Evolutionary conservation across 2,329 filamentous ascomycete genomes (phyloP), one percentile per base, ranked within the genome.

Genomic region (Xylaria multiplex): DNA sequence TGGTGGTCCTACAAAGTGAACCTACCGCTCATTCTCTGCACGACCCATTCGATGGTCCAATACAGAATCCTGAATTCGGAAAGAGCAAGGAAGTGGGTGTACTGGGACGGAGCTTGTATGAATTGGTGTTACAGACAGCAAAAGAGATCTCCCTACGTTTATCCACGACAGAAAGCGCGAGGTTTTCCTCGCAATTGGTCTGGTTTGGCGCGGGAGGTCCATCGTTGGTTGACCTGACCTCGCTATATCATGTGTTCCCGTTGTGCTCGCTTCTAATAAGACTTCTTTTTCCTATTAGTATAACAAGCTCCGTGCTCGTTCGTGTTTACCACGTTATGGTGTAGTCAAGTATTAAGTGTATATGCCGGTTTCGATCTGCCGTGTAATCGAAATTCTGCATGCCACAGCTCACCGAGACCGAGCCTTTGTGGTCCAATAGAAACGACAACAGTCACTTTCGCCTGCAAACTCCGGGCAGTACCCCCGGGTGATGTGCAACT

Each of bases 51-150:
- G 52, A 53, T 70, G 71, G 70, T 68, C 68, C 70, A 27, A 66
- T 64, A 66, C 71, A 72, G 71, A 75, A 75, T 71, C 72, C 71
- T 76, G 74, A 71, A 74, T 73, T 74, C 72, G 74, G 73, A 74
- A 73, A 73, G 74, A 75, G 72, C 67, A 72, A 69, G 74, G 72
- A 67, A 73, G 73, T 73, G 75, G 70, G 77, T 75, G 77, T 74
- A 77, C 74, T 71, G 74, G 77, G 74, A 72, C 72, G 74, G 73
- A 74, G 75, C 75, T 72, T 79, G 78, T 79, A 79, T 76, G 76
- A 78, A 77, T 77, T 68, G 74, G 75, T 75, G 72, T 77, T 75
- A 70, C 65, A 72, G 71, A 74, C 72, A 69, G 72, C 71, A 74
- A 72, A 73, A 74, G 67, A 75, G 70, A 71, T 69, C 69, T 71